Evolutionary conservation across 768 basidiomycete species (phyloP), one percentile per base, ranked within the genome.

Genomic region (Serendipita sp.): DNA sequence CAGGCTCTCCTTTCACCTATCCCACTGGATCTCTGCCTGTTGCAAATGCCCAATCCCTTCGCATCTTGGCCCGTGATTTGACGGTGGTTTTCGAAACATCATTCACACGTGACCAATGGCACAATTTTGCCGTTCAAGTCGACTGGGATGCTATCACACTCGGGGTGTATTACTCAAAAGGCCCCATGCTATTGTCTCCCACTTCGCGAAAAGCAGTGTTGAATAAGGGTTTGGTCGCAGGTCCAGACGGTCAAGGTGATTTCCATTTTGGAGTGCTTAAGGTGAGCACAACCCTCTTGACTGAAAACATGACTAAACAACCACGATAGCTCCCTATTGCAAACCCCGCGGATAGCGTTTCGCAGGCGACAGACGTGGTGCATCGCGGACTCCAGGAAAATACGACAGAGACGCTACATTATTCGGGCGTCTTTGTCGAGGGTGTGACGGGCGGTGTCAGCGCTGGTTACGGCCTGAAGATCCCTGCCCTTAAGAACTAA

Each of bases 381-480:
- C 79, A 83, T 69, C 73, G 78, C 68, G 83, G 83, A 8, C 77
- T 81, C 37, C 84, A 85, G 68, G 82, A 84, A 69, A 81, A 80
- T 1, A 77, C 67, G 8, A 67, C 64, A 18, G 67, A 68, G 38
- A 66, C 51, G 4, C 46, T 68, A 37, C 63, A 65, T 37, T 68
- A 64, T 46, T 68, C 67, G 8, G 67, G 67, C 2, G 67, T 68
- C 11, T 68, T 68, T 44, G 66, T 68, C 24, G 67, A 60, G n/a
- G 71, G 70, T 30, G 69, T 76, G 3, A 62, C 68, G 15, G 68
- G 66, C 45, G 76, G 79, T 1, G 70, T 81, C 45, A 79, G 76
- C 47, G 60, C 72, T 51, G 76, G 77, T 0, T 65, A 69, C 65
- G 74, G 69, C 46, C 67, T 67, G 5, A 63, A 24, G 2, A 66